phyloP scores from a whole-genome alignment of 2,329 filamentous ascomycete genomes.

The Sporothrix protearum region DNA sequence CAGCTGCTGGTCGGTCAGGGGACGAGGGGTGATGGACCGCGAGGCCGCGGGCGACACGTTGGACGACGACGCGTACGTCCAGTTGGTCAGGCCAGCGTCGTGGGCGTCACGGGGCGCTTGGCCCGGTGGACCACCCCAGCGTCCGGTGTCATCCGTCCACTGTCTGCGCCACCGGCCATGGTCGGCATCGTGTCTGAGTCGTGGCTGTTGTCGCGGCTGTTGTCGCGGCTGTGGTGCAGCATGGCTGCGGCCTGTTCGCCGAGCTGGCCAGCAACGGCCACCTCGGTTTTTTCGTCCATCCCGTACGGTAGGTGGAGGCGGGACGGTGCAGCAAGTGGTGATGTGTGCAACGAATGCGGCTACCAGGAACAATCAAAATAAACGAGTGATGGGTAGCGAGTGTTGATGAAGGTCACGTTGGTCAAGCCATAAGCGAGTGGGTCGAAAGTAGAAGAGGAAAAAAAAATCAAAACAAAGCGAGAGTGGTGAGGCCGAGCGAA shows the following conservation, averaged over 20 bases:
- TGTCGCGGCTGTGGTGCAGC: constrained; percentile 20
- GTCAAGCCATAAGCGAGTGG: neutral
- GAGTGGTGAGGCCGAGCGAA: neutral
- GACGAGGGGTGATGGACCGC: constrained; percentile 20
- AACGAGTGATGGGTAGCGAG: neutral
- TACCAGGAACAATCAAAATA: neutral
- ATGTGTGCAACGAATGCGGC: neutral
- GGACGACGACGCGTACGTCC: constrained; percentile 3
- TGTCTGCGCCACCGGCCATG: neutral
- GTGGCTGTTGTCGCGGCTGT: constrained; percentile 15
- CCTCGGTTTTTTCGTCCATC: constrained; percentile 22
- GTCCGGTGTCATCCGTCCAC: neutral
- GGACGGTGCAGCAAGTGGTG: neutral
- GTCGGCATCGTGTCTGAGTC: neutral
- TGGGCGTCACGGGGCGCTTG: constrained; percentile 24
- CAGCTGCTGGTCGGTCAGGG: constrained; percentile 23
- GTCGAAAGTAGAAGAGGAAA: neutral
- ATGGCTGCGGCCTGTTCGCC: constrained; percentile 14
- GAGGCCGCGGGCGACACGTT: neutral
- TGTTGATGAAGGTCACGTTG: neutral
- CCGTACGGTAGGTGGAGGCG: too few relatives aligned
- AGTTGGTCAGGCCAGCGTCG: constrained; percentile 24
- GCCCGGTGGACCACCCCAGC: constrained; percentile 4
- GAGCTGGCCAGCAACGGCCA: constrained; percentile 15
- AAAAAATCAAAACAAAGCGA: constrained; percentile 1